Base-by-base conservation (phyloP, 176 grass and related monocot species). In the Ananas comosus region DNA sequence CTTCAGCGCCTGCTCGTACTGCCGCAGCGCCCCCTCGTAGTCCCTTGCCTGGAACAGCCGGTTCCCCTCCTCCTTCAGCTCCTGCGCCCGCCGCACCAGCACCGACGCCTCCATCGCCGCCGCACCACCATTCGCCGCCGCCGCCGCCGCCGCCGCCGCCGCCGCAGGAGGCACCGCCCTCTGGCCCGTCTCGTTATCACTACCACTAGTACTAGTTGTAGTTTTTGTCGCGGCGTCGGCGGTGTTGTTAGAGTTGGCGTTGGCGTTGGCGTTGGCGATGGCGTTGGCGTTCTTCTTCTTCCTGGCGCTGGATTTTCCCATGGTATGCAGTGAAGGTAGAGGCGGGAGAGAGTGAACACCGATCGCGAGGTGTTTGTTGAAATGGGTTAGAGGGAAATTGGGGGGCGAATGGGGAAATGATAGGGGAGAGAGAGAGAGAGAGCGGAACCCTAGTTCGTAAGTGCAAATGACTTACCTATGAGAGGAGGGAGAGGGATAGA, bases 41-140 rank as follows among this genome's bases (percentile, higher is more conserved):
- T 99, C 94, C 18, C 86, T 83, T 33, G 82, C 75, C 85, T 99
- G 94, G 81, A 99, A 93, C 10, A 99, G 78, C 53, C 87, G 89
- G 80, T 99, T 99, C 25, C 94, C 94, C 29, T 93, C 86, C 79
- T 99, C 89, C 80, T 99, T 99, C 54, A 99, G 86, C 69, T 86
- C 89, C 77, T 99, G 89, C 10, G 94, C 94, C 28, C 89, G 80
- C 22, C 77, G 84, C 54, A 93, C 70, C 71, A 93, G 86, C 50
- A 78, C 71, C 14, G 63, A 84, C 0, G 66, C 16, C 69, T 88
- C 89, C 76, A 83, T 72, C 65, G 67, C 59, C 18, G 50, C 27
- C 3, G n/a, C n/a, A n/a, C 22, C 22, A 23, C 63, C 63, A 29
- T 75, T 69, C 50, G 72, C 72, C 29, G 49, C 42, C 2, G 25